Evolutionary conservation across 257 asterid genomes (phyloP), one percentile per base, ranked within the genome.

Genomic region (Solanum lycopersicoides): DNA sequence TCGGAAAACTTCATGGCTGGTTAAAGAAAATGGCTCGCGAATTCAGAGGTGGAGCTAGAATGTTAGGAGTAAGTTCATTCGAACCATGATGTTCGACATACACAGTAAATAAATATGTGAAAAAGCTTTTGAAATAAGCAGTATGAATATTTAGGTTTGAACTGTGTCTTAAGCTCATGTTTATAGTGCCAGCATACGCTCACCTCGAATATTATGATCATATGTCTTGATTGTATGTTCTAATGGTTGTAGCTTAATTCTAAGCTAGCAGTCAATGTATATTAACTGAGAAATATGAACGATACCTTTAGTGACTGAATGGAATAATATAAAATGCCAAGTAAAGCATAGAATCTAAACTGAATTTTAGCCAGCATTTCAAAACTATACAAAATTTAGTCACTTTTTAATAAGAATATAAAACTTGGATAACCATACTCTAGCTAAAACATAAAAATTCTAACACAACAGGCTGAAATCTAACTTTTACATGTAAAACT

Each of bases 151-250:
- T 32, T 30, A 66, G 35, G 37, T 1, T 66, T 66, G 73, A 66
- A 66, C 20, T 0, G 37, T 28, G 37, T 25, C 73, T 66, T 5
- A 66, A 12, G 73, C 37, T 65, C 34, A 65, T 2, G 0, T n/a
- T 18, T n/a, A 6, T 35, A 10, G 0, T 20, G 25, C 2, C 28
- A 18, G 0, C n/a, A 56, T 56, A 0, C 1, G 0, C 63, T 56
- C 63, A 18, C 63, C 63, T 56, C 63, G 0, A 56, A 56, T 56
- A 18, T 18, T 56, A 18, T 18, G 63, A 56, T 56, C n/a, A 1
- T 23, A 18, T 18, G 63, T 18, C 63, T 56, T 56, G n/a, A 56
- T 18, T 56, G 63, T 56, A 56, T 56, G 63, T 7, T 18, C n/a
- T 56, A 56, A 56, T 56, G n/a, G 63, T 1, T 18, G 63, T 7